Conservation (phyloP, 2,329 filamentous ascomycete genomes). For the Fusarium gaditjirri region DNA sequence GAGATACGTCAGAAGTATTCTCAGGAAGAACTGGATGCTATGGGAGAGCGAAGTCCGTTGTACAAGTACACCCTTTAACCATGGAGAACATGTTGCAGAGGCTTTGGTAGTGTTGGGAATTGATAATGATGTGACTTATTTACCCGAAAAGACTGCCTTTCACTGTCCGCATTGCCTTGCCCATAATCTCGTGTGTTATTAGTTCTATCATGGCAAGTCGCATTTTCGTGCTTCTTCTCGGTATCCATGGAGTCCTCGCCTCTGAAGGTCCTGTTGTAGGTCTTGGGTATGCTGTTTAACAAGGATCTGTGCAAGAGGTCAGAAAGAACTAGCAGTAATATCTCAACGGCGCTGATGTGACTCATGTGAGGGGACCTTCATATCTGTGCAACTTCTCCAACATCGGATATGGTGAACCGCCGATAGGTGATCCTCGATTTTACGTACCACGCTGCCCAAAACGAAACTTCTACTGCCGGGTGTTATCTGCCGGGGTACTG, state of each 20-base stretch:
- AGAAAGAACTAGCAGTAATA: rapidly evolving
- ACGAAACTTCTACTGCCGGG: rapidly evolving
- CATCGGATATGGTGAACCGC: background rate
- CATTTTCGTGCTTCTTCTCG: background rate
- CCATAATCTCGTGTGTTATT: background rate
- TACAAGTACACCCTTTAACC: constrained; percentile 29
- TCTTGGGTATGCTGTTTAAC: background rate
- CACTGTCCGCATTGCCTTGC: too few species aligned
- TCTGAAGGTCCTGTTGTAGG: background rate
- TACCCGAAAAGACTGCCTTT: too few species aligned
- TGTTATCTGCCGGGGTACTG: background rate
- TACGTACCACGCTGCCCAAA: background rate
- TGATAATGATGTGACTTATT: too few species aligned
- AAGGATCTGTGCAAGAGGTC: background rate
- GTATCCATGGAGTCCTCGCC: background rate
- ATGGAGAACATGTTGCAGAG: background rate
- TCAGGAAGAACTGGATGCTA: constrained; percentile 25
- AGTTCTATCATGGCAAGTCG: background rate
- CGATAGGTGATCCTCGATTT: background rate
- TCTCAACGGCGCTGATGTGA: too few species aligned
- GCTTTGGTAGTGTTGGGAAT: too few species aligned
- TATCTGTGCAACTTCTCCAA: background rate
- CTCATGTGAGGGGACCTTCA: background rate
- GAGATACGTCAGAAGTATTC: constrained; percentile 23
- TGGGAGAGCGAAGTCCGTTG: constrained; percentile 32